Evolutionary conservation across 805 yeast genomes (phyloP).

Genomic region (Candida succiphila): DNA sequence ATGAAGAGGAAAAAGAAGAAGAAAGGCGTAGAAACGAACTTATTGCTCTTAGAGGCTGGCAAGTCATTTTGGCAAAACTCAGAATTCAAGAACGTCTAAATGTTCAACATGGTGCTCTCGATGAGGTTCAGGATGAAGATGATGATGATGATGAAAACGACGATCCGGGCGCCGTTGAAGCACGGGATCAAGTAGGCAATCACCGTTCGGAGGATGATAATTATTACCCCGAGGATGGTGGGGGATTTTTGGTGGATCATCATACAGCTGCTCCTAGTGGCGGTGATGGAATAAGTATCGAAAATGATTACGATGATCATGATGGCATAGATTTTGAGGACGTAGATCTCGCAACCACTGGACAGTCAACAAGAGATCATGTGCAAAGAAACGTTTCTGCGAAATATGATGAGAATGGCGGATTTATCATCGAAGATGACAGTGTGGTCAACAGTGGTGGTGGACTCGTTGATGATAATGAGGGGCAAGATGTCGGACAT

Average conservation of each 20-base stretch:
- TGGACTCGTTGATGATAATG: not conserved
- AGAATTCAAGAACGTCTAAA: slow-evolving; percentile 37
- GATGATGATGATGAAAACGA: slow-evolving; percentile 11
- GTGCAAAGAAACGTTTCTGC: slow-evolving; percentile 1
- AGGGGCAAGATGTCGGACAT: not conserved
- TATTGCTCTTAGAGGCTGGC: slow-evolving; percentile 45
- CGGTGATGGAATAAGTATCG: too few species aligned
- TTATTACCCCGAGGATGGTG: too few species aligned
- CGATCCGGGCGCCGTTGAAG: slow-evolving; percentile 6
- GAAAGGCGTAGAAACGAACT: slow-evolving; percentile 33
- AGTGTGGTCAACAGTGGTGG: not conserved
- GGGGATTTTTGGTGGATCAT: too few species aligned
- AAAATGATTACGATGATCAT: slow-evolving; percentile 2
- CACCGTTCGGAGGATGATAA: slow-evolving; percentile 4
- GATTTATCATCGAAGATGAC: not conserved
- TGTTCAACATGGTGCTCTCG: slow-evolving; percentile 33
- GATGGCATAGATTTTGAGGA: not conserved
- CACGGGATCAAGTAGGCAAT: slow-evolving; percentile 3
- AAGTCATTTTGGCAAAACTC: slow-evolving; percentile 37
- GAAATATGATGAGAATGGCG: slow-evolving; percentile 1
- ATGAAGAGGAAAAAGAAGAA: slow-evolving; percentile 39
- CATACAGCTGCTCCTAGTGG: too few species aligned
- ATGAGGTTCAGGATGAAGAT: slow-evolving; percentile 4
- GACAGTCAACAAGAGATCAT: too few species aligned
- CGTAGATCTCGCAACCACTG: too few species aligned